Base-by-base conservation (phyloP, 805 yeast genomes). In the Saccharomyces eubayanus region DNA sequence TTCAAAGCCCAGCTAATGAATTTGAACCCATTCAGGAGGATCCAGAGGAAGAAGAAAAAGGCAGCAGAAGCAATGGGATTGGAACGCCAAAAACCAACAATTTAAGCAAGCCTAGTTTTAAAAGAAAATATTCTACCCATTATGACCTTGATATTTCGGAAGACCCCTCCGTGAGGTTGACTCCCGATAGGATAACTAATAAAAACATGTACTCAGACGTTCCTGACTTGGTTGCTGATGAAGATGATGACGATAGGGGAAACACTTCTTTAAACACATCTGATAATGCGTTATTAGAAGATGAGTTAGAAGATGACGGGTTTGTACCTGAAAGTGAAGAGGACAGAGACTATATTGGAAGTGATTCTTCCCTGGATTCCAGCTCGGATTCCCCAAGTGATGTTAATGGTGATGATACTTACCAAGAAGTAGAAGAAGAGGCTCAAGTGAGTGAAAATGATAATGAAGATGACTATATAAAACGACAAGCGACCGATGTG, bases 211-310 rank as follows among this genome's bases (percentile, higher is more conserved):
- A 78, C 59, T 81, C 74, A 57, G 85, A 78, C 61, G 77, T 78
- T 57, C 85, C 85, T 57, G 81, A 80, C 65, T 80, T 92, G 69
- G 89, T 89, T 62, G 94, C 86, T 70, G 96, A 92, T 68, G 95
- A 88, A 80, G 88, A 73, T 14, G 64, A 62, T 29, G 41, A 49
- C 30, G 20, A 52, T 28, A 49, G 63, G 14, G 68, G 59, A 36
- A 61, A 64, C 48, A 63, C 70, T 6, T 61, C 67, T 1, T 59
- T 65, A 45, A 65, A 65, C 52, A 69, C 68, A 31, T 68, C 71
- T n/a, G 71, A 65, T 29, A 63, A 66, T 53, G 71, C 68, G 1
- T 48, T 65, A 28, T 50, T 63, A 14, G 71, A 66, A 50, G 68
- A 62, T 48, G 71, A 67, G 45, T 49, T 63, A 16, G 57, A 53